These are phyloP conservation scores for Vitis rotundifolia DNA, from an alignment of 164 flowering plant genomes.

Conservation along the genomic window DNA sequence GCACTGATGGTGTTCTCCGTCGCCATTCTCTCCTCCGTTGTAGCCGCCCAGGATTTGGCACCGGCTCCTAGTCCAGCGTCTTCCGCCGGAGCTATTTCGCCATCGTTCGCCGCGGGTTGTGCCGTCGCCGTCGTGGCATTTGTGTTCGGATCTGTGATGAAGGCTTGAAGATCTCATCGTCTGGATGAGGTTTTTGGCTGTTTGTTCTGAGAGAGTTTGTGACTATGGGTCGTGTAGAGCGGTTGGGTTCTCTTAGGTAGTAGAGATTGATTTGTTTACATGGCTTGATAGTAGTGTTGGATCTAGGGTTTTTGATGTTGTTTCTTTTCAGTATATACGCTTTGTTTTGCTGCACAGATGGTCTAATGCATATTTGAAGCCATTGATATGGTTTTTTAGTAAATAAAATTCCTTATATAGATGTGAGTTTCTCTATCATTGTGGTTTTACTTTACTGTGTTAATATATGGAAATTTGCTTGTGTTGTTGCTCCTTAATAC, in stretches of 20 bases:
- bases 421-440: too few relatives aligned
- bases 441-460: too few relatives aligned
- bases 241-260: background rate
- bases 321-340: background rate
- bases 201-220: background rate
- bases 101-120: slow-evolving; percentile 27
- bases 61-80: slow-evolving; percentile 52
- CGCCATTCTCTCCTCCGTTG: slow-evolving; percentile 19
- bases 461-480: too few relatives aligned
- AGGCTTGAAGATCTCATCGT: slow-evolving; percentile 7
- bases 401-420: background rate
- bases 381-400: slow-evolving; percentile 2
- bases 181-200: background rate
- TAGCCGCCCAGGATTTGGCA: slow-evolving; percentile 26
- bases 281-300: background rate
- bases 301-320: background rate
- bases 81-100: slow-evolving; percentile 28
- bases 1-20: slow-evolving; percentile 26
- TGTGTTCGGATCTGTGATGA: slow-evolving; percentile 32
- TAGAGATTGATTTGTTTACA: background rate
- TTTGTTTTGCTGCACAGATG: background rate
- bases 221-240: slow-evolving; percentile 7
- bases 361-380: background rate
- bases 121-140: slow-evolving; percentile 26
- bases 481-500: too few relatives aligned